Evolutionary conservation across 2,329 filamentous ascomycete species (phyloP).

Genomic region (Phialemoniopsis sp.): DNA sequence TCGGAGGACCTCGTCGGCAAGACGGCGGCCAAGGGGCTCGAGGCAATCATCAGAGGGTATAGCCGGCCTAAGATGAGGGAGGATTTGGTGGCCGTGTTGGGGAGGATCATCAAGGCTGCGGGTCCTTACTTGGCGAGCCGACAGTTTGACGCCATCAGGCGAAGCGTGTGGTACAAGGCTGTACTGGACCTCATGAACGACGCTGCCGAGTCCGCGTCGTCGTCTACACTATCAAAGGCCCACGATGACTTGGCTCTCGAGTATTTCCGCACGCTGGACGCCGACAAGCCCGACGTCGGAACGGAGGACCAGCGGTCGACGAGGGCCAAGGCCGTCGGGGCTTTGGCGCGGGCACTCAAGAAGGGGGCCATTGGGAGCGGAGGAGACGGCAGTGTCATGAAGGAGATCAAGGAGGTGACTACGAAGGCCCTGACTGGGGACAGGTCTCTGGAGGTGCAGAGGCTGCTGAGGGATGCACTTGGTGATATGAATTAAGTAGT

Average conservation of each 20-base stretch:
- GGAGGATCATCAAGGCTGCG: constrained; percentile 32
- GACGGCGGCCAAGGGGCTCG: constrained; percentile 44
- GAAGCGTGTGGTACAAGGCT: constrained; percentile 48
- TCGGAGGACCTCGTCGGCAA: constrained; percentile 33
- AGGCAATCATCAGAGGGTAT: constrained; percentile 47
- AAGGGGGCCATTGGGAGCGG: constrained; percentile 34
- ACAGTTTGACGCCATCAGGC: constrained; percentile 37
- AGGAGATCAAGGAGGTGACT: constrained; percentile 44
- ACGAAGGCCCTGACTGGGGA: constrained; percentile 27
- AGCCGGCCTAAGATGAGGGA: constrained; percentile 30
- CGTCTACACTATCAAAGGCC: background rate
- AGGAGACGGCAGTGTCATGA: constrained; percentile 21
- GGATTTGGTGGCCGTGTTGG: constrained; percentile 30
- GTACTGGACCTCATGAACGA: constrained; percentile 42
- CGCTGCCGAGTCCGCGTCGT: constrained; percentile 18
- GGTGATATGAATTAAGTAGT: background rate
- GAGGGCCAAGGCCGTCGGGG: constrained; percentile 40
- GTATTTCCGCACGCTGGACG: constrained; percentile 43
- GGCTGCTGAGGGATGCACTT: constrained; percentile 16
- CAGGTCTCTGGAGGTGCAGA: constrained; percentile 26
- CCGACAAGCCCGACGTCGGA: constrained; percentile 39
- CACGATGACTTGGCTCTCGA: constrained; percentile 16
- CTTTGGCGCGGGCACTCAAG: constrained; percentile 34
- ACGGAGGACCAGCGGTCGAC: constrained; percentile 46
- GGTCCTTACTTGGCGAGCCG: constrained; percentile 31